A percentile compares a stretch with the other conserved stretches of the same genome.
Evolutionary conservation across 2,329 filamentous ascomycete genomes (phyloP).

Genomic region (Aphanocladium album): DNA sequence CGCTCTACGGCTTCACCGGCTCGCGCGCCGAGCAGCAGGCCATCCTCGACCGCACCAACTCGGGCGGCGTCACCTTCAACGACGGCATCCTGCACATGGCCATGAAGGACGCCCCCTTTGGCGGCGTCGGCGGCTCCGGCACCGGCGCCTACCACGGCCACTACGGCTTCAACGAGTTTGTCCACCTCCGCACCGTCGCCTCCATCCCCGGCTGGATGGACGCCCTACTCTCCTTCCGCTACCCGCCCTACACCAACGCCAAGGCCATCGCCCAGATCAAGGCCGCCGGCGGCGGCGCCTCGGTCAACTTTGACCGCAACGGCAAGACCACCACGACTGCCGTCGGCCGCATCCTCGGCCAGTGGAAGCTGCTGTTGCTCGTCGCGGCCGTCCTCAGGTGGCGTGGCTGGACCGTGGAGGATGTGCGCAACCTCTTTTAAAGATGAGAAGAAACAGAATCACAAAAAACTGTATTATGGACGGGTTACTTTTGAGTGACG

Average conservation of each 20-base stretch:
- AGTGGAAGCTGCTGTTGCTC: conserved; percentile 11
- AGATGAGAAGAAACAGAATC: not conserved
- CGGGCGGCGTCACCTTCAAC: conserved; percentile 48
- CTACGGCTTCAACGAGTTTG: conserved; percentile 41
- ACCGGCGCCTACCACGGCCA: conserved; percentile 44
- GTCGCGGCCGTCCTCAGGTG: not conserved
- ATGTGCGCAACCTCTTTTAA: not conserved
- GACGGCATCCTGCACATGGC: conserved; percentile 41
- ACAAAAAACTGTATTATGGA: not conserved
- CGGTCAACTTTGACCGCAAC: conserved; percentile 2
- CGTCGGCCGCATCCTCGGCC: not conserved
- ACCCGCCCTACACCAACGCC: conserved; percentile 19
- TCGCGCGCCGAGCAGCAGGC: conserved; percentile 29
- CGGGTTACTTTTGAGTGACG: not conserved
- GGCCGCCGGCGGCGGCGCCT: not conserved
- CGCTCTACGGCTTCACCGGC: conserved; percentile 37
- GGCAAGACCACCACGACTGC: not conserved
- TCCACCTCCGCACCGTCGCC: conserved; percentile 34
- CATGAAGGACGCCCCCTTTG: conserved; percentile 40
- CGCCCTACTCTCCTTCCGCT: conserved; percentile 18
- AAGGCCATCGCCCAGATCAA: conserved; percentile 10
- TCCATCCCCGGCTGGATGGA: conserved; percentile 34
- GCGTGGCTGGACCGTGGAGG: conserved; percentile 6
- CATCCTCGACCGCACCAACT: conserved; percentile 31
- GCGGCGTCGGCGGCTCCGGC: conserved; percentile 46